Evolutionary conservation across 192 early-diverging fungal genomes (phyloP).

Genomic region (Chytriomyces sp.): DNA sequence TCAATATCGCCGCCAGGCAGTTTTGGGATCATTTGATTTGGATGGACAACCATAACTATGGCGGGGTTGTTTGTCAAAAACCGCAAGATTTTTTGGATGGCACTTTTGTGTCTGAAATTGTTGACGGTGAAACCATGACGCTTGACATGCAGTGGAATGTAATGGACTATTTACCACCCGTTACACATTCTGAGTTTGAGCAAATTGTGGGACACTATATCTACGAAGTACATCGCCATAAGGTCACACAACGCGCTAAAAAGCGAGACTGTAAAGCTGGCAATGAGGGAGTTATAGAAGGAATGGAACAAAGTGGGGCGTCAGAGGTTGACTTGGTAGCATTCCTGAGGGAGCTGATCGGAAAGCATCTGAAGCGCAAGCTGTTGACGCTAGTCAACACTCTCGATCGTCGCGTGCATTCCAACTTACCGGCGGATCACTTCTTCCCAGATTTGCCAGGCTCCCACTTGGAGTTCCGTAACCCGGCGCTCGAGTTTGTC

Average conservation of each 20-base stretch:
- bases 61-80: constrained; percentile 54
- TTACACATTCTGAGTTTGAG: constrained; percentile 72
- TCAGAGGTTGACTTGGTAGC: constrained; percentile 11
- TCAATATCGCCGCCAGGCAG: constrained; percentile 68
- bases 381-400: constrained; percentile 65
- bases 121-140: constrained; percentile 34
- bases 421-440: constrained; percentile 35
- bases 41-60: constrained; percentile 92
- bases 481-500: constrained; percentile 82
- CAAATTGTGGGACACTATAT: constrained; percentile 51
- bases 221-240: constrained; percentile 61
- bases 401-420: constrained; percentile 44
- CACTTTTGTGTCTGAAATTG: background rate
- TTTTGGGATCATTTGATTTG: constrained; percentile 86
- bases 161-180: constrained; percentile 79
- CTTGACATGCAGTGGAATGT: constrained; percentile 87
- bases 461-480: constrained; percentile 62
- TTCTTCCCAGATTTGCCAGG: constrained; percentile 75
- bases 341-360: constrained; percentile 36
- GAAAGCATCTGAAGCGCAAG: constrained; percentile 52
- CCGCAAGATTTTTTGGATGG: constrained; percentile 16
- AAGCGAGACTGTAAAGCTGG: background rate
- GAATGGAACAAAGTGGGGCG: background rate
- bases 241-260: background rate
- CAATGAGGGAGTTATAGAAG: constrained; percentile 2